A percentile compares a stretch with the other conserved stretches of the same genome.
Evolutionary conservation across 2,329 filamentous ascomycete genomes (phyloP).

Genomic region (Coccinonectria pachysandricola): DNA sequence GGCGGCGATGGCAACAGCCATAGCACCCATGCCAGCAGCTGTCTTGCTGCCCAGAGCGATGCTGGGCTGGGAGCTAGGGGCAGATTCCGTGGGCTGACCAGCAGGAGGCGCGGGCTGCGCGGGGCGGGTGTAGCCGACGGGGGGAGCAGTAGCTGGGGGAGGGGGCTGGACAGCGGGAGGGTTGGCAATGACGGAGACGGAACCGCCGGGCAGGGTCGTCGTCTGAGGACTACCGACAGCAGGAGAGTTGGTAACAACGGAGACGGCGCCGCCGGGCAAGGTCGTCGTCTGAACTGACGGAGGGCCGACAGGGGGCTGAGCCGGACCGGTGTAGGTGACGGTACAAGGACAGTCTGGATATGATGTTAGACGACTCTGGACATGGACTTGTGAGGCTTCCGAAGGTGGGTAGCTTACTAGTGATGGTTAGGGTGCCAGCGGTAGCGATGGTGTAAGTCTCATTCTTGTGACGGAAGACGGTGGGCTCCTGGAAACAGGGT

Average conservation of each 20-base stretch:
- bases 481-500: conserved; percentile 12
- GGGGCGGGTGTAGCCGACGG: conserved; percentile 1
- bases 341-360: conserved; percentile 40
- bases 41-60: conserved; percentile 29
- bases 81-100: conserved; percentile 3
- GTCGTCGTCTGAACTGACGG: conserved; percentile 3
- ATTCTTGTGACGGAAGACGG: conserved; percentile 28
- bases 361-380: too few species aligned
- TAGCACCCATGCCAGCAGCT: conserved; percentile 25
- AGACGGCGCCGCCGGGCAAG: not conserved
- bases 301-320: conserved; percentile 2
- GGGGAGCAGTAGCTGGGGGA: conserved; percentile 4
- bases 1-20: conserved; percentile 28
- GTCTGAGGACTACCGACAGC: too few species aligned
- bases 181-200: conserved; percentile 2
- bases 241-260: conserved; percentile 4
- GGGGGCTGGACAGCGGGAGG: conserved; percentile 2
- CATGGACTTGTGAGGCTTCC: too few species aligned
- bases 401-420: conserved; percentile 24
- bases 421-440: conserved; percentile 34
- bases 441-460: conserved; percentile 34
- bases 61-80: conserved; percentile 19
- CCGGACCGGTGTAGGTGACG: conserved; percentile 21
- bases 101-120: conserved; percentile 1
- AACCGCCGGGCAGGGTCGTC: conserved; percentile 1